Percentiles rank a stretch among this genome's conserved stretches.
phyloP scores from a whole-genome alignment of 1,139 yeast genomes.

The Suhomyces yuchorum region DNA sequence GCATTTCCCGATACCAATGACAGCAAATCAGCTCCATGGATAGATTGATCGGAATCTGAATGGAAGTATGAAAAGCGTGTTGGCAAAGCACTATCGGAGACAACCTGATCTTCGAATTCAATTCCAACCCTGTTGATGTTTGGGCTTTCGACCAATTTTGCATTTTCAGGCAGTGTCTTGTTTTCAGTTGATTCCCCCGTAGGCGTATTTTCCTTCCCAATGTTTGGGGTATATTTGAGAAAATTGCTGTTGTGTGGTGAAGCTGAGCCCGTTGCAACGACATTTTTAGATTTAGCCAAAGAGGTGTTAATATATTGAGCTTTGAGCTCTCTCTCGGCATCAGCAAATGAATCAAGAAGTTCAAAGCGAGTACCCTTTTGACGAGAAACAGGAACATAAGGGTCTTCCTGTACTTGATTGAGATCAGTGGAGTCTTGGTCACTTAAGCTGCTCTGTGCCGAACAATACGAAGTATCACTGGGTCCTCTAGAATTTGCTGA shows the following conservation, averaged over 20 bases:
- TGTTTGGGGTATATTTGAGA: constrained; percentile 59
- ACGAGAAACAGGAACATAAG: not conserved
- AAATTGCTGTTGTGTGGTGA: constrained; percentile 46
- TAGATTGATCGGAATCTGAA: constrained; percentile 79
- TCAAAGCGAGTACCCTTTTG: not conserved
- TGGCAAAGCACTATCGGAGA: constrained; percentile 11
- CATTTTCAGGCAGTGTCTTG: not conserved
- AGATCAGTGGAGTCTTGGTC: not conserved
- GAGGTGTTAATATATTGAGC: constrained; percentile 31
- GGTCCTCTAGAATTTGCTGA: not conserved
- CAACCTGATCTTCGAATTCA: no score
- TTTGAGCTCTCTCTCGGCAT: constrained; percentile 46
- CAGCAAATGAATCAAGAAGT: constrained; percentile 41
- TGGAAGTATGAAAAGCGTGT: constrained; percentile 84
- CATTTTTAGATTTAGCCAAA: constrained; percentile 23
- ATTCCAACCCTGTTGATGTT: no score
- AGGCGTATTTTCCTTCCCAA: constrained; percentile 19
- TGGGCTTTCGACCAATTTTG: no score
- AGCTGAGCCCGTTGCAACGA: constrained; percentile 25
- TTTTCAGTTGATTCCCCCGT: not conserved
- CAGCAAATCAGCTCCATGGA: constrained; percentile 85
- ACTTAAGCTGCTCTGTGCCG: not conserved
- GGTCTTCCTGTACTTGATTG: not conserved
- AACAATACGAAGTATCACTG: not conserved
- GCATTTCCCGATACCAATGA: constrained; percentile 67